phyloP scores from a whole-genome alignment of 2,329 filamentous ascomycete genomes.

The Erysiphe pisi region DNA sequence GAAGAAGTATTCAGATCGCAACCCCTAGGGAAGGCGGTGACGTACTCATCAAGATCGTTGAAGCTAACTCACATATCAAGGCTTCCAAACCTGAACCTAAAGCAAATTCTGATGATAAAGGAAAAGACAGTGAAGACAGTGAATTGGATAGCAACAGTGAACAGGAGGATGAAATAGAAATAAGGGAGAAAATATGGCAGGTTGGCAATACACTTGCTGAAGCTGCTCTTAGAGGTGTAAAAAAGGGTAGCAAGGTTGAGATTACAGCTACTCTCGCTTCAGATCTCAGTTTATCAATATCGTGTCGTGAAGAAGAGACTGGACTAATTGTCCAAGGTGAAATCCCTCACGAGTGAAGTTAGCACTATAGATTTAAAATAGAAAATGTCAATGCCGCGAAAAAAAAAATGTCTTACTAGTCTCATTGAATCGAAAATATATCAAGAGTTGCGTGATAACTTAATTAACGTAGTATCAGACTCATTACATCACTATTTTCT shows the following conservation, averaged over 20 bases:
- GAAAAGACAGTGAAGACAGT: conserved; percentile 50
- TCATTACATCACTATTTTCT: too few relatives aligned
- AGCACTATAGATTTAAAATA: too few relatives aligned
- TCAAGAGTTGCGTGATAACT: too few relatives aligned
- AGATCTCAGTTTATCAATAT: conserved; percentile 69
- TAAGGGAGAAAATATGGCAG: conserved; percentile 87
- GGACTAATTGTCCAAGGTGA: too few relatives aligned
- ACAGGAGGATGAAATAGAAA: conserved; percentile 71
- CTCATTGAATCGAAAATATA: too few relatives aligned
- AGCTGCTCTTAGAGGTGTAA: conserved; percentile 68
- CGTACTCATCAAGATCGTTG: conserved; percentile 75
- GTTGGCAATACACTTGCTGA: conserved; percentile 72
- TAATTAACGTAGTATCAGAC: too few relatives aligned
- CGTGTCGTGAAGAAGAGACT: conserved; percentile 52
- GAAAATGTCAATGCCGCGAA: too few relatives aligned
- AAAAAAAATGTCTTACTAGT: too few relatives aligned
- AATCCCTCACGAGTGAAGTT: too few relatives aligned
- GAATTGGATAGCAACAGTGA: conserved; percentile 45
- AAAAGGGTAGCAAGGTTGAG: conserved; percentile 85
- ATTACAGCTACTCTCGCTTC: conserved; percentile 78
- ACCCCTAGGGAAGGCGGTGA: conserved; percentile 73
- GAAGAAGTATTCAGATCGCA: conserved; percentile 68
- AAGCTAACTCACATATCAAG: conserved; percentile 85
- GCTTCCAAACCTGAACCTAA: conserved; percentile 78
- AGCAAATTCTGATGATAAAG: conserved; percentile 50